Percentiles rank a stretch among this genome's conserved stretches.
phyloP scores from a whole-genome alignment of 495 filamentous ascomycete species.

The Pyronema domesticum region DNA sequence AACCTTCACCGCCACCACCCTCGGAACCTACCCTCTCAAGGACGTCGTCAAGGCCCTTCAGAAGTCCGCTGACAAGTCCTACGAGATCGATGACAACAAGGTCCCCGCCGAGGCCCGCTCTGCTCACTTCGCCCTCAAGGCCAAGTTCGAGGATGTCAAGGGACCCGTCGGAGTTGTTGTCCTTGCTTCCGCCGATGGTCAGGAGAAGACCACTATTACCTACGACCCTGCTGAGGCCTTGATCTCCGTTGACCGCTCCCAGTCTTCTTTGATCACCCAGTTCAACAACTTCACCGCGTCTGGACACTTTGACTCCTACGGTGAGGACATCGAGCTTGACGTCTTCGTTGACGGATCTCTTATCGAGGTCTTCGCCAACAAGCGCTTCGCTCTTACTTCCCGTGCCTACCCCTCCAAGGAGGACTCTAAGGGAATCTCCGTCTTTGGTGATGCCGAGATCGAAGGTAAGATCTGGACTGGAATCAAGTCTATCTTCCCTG shows the following conservation, averaged over 20 bases:
- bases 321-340: slow-evolving; percentile 20
- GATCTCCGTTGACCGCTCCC: slow-evolving; percentile 13
- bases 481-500: slow-evolving; percentile 7
- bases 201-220: slow-evolving; percentile 22
- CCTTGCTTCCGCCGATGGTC: slow-evolving; percentile 10
- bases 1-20: slow-evolving; percentile 26
- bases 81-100: background rate
- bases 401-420: slow-evolving; percentile 28
- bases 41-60: slow-evolving; percentile 25
- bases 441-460: slow-evolving; percentile 22
- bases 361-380: slow-evolving; percentile 30
- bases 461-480: slow-evolving; percentile 1
- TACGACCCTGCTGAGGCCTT: slow-evolving; percentile 16
- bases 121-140: slow-evolving; percentile 5
- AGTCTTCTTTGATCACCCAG: slow-evolving; percentile 9
- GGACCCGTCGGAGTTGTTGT: slow-evolving; percentile 8
- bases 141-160: slow-evolving; percentile 6
- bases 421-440: slow-evolving; percentile 24
- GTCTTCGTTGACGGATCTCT: slow-evolving; percentile 29
- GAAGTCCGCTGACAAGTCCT: background rate
- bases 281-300: background rate
- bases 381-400: slow-evolving; percentile 27
- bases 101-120: background rate
- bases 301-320: slow-evolving; percentile 4
- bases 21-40: slow-evolving; percentile 26